Evolutionary conservation across 768 basidiomycete species (phyloP).

Genomic region (Krasilnikovozyma curviuscula): DNA sequence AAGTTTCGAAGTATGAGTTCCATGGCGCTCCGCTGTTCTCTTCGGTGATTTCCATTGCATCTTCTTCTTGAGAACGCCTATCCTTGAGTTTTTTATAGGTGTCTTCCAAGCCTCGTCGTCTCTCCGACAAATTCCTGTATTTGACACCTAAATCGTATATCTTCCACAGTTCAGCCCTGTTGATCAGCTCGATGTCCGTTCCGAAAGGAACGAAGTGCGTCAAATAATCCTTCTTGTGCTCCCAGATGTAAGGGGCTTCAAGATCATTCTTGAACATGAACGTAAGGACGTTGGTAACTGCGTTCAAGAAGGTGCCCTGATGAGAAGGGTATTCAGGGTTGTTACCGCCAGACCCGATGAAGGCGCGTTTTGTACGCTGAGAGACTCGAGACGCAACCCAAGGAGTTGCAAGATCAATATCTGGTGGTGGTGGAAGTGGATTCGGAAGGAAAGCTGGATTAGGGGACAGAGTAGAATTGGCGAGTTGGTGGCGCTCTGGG

Average conservation of each 20-base stretch:
- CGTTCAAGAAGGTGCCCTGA: slow-evolving; percentile 19
- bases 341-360: slow-evolving; percentile 7
- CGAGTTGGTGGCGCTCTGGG: slow-evolving; percentile 88
- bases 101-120: slow-evolving; percentile 41
- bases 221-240: slow-evolving; percentile 79
- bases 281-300: slow-evolving; percentile 57
- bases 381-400: slow-evolving; percentile 75
- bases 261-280: slow-evolving; percentile 71
- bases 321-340: not conserved
- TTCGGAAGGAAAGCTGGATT: slow-evolving; percentile 37
- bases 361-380: slow-evolving; percentile 32
- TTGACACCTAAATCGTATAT: slow-evolving; percentile 73
- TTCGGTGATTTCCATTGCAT: not conserved
- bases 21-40: slow-evolving; percentile 28
- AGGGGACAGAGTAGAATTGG: slow-evolving; percentile 59
- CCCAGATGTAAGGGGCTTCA: slow-evolving; percentile 90
- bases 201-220: not conserved
- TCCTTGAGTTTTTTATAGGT: slow-evolving; percentile 44
- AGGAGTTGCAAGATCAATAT: slow-evolving; percentile 60
- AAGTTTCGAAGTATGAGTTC: slow-evolving; percentile 58
- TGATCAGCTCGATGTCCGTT: slow-evolving; percentile 38
- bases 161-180: slow-evolving; percentile 69
- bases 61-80: slow-evolving; percentile 21
- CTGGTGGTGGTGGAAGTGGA: slow-evolving; percentile 41
- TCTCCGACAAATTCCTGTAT: slow-evolving; percentile 65